Base-by-base conservation (phyloP, 257 asterid genomes). In the Petunia secreta region DNA sequence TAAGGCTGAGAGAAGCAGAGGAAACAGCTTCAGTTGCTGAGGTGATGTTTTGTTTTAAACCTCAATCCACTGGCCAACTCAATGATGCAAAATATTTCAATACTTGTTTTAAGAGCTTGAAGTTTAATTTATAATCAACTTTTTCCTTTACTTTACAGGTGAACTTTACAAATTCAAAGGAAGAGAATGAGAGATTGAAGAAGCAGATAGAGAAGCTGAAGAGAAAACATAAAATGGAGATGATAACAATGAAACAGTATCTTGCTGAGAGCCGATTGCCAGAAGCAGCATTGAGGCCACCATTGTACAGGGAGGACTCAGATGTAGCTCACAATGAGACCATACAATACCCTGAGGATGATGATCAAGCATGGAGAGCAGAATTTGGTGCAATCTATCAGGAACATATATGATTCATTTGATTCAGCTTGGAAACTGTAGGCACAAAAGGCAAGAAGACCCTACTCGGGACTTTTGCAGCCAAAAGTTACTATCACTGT, bases 141-240 rank as follows among this genome's bases (percentile, higher is more conserved):
- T 65, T 1, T 39, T 25, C 8, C 25, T 15, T 57, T 40, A 6
- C 50, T 25, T 39, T 83, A 86, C 90, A 95, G 99, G 97, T 83
- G 73, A 92, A 89, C 82, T 84, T 89, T 14, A 34, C 89, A 14
- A 64, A 4, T 54, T 81, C 88, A 5, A 87, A 88, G 85, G 97
- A 92, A 84, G 98, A 96, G 85, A 96, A 96, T 25, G 98, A 91
- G 52, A 90, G 87, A 82, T 75, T 96, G 66, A 85, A 82, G 94
- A 92, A 86, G 63, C 92, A 94, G 80, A 58, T 94, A 16, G 99
- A 96, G 90, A 96, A 92, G 76, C 85, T 87, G 59, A 96, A 92
- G 87, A 91, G 96, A 80, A 94, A 91, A 88, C 98, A 96, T 86
- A 96, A 96, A 91, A 96, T 91, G 98, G 98, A 96, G 91, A 92